A percentile compares a stretch with the other conserved stretches of the same genome.
These are phyloP conservation scores for Phyllachora maydis DNA, from an alignment of 2,329 filamentous ascomycete species.

Conservation along the genomic window DNA sequence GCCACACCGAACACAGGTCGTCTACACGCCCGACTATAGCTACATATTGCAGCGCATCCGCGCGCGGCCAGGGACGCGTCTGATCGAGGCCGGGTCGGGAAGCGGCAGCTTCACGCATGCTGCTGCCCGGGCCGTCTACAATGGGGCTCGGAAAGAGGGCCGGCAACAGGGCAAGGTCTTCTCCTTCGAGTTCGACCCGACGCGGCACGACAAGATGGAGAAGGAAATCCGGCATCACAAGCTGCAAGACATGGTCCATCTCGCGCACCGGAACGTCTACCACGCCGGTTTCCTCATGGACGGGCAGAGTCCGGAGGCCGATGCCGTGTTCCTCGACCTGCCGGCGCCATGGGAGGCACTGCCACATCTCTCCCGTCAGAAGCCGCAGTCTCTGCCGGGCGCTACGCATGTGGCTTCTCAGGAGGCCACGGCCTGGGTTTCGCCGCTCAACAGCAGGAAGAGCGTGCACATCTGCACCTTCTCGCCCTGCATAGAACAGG, in stretches of 20 bases:
- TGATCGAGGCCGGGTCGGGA: constrained; percentile 67
- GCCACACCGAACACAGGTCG: constrained; percentile 67
- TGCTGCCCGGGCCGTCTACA: constrained; percentile 54
- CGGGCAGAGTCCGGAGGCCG: constrained; percentile 38
- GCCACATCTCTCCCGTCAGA: constrained; percentile 52
- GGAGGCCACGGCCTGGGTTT: constrained; percentile 23
- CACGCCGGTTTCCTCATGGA: constrained; percentile 48
- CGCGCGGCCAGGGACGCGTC: constrained; percentile 46
- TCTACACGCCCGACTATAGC: constrained; percentile 75
- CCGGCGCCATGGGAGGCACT: constrained; percentile 67
- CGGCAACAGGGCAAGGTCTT: constrained; percentile 47
- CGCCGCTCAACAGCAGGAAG: constrained; percentile 48
- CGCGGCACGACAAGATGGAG: constrained; percentile 46
- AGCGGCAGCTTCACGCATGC: constrained; percentile 76
- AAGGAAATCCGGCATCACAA: constrained; percentile 50
- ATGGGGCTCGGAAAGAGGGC: constrained; percentile 28
- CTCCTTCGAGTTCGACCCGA: constrained; percentile 66
- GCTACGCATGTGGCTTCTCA: too few relatives aligned
- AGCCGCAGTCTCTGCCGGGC: too few relatives aligned
- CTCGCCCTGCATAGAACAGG: constrained; percentile 93
- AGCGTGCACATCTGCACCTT: constrained; percentile 78
- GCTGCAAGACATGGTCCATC: constrained; percentile 41
- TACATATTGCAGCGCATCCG: constrained; percentile 62
- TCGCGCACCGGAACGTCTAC: constrained; percentile 68
- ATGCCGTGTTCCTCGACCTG: constrained; percentile 59